A percentile compares a stretch with the other conserved stretches of the same genome.
phyloP scores from a whole-genome alignment of 2,329 filamentous ascomycete species.

The Coniochaeta hoffmannii region DNA sequence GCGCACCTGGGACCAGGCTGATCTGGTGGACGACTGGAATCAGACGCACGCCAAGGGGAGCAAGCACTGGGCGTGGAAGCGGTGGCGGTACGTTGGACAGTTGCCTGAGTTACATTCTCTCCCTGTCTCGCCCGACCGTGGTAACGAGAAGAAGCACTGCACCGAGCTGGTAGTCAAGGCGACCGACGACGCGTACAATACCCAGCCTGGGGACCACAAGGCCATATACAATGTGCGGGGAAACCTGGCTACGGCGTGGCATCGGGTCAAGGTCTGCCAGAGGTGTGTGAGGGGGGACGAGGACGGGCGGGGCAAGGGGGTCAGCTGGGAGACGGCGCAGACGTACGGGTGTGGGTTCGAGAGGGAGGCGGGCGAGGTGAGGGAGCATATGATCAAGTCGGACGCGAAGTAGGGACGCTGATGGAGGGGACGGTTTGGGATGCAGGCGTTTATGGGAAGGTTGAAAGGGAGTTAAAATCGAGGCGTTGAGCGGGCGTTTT shows the following conservation, averaged over 20 bases:
- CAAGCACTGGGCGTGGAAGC: constrained; percentile 56
- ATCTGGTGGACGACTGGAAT: constrained; percentile 43
- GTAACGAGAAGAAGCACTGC: constrained; percentile 25
- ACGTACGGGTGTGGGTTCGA: constrained; percentile 19
- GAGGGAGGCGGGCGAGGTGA: constrained; percentile 12
- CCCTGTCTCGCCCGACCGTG: neutral
- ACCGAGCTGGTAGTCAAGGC: constrained; percentile 56
- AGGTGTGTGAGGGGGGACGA: constrained; percentile 13
- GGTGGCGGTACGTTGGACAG: constrained; percentile 51
- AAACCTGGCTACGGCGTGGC: constrained; percentile 61
- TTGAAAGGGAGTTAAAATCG: no score
- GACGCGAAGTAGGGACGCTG: neutral
- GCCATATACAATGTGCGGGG: constrained; percentile 58
- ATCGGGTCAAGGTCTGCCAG: constrained; percentile 40
- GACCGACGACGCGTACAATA: constrained; percentile 59
- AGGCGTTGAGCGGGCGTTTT: no score
- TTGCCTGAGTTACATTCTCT: constrained; percentile 25
- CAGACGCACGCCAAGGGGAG: constrained; percentile 24
- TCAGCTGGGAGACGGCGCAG: constrained; percentile 21
- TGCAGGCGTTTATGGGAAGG: no score
- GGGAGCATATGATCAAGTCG: neutral
- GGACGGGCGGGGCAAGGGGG: constrained; percentile 5
- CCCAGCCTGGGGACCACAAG: constrained; percentile 53
- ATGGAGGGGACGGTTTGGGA: neutral
- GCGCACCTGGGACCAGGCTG: constrained; percentile 55